Base-by-base conservation (phyloP, 176 grass and related monocot genomes). In the Oropetium thomaeum region DNA sequence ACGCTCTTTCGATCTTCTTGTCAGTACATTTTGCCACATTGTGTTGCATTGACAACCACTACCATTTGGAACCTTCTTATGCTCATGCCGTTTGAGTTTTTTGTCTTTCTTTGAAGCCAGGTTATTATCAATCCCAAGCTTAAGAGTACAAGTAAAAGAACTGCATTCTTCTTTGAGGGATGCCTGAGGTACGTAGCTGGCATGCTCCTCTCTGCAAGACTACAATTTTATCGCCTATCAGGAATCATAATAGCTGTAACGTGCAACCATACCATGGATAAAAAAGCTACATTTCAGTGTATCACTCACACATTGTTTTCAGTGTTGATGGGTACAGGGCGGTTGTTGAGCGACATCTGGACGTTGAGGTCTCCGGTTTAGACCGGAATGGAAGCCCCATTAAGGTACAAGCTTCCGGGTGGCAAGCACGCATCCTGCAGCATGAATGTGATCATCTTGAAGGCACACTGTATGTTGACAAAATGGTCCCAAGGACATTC, bases 361-460 rank as follows among this genome's bases (percentile, higher is more conserved):
- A 98, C 67, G 84, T 98, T 77, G 89, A 98, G 75, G 91, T 98
- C 62, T 86, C 82, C 42, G 89, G 96, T 90, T 79, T 95, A 72
- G 84, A 90, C 67, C 81, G 82, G 38, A 54, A 94, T 53, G 96
- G 96, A 15, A 60, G 10, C 33, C 68, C 84, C 62, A 87, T 98
- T 13, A 94, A 94, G 78, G 58, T 95, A 27, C 82, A 92, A 29
- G 91, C 96, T 62, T 85, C 74, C 61, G 96, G 96, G 40, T 98
- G 96, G 96, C 89, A 95, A 35, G 91, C 89, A 54, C 96, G 96
- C 31, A 98, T 98, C 33, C 75, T 95, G 63, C 96, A 98, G 65
- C 96, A 98, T 4, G 96, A 98, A 78, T 95, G 89, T 22, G 91
- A 98, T 87, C 96, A 98, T 78, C 91, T 95, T 30, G 89, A 98